Percentiles rank a stretch among this genome's conserved stretches.
These are phyloP conservation scores for Sergeia podlipaevii DNA, from an alignment of 208 protist species.

Conservation along the genomic window DNA sequence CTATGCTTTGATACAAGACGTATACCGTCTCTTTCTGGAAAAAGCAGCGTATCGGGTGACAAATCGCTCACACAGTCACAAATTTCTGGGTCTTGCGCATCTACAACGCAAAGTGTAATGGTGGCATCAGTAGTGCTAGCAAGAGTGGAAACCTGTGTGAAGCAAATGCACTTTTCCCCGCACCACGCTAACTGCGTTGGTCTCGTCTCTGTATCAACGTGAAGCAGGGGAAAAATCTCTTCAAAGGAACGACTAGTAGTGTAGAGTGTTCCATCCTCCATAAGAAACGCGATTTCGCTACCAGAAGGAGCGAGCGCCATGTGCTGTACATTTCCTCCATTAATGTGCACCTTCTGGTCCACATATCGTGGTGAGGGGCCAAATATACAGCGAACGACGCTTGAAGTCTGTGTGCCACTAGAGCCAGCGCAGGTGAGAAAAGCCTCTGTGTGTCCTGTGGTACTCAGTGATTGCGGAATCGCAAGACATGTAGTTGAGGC, in stretches of 20 bases:
- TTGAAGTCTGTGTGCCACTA: slow-evolving; percentile 17
- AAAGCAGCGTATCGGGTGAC: slow-evolving; percentile 31
- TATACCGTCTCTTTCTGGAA: slow-evolving; percentile 61
- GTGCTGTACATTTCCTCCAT: slow-evolving; percentile 46
- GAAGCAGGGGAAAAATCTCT: slow-evolving; percentile 36
- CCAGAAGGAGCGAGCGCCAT: slow-evolving; percentile 53
- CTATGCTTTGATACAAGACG: slow-evolving; percentile 35
- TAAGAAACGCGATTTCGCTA: slow-evolving; percentile 39
- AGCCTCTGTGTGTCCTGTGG: slow-evolving; percentile 29
- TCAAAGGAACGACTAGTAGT: slow-evolving; percentile 46
- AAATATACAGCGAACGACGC: slow-evolving; percentile 30
- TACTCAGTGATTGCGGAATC: slow-evolving; percentile 22
- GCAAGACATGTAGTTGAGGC: slow-evolving; percentile 14
- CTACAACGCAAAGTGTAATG: slow-evolving; percentile 40
- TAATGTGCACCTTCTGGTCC: slow-evolving; percentile 47
- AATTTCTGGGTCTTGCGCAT: slow-evolving; percentile 34
- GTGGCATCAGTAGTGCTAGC: slow-evolving; percentile 17
- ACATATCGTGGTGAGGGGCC: slow-evolving; percentile 17
- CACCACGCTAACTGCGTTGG: slow-evolving; percentile 58
- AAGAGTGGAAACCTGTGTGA: background rate
- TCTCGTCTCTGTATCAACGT: slow-evolving; percentile 23
- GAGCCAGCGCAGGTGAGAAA: slow-evolving; percentile 23
- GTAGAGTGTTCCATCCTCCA: slow-evolving; percentile 62
- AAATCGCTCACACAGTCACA: slow-evolving; percentile 58
- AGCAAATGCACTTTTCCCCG: slow-evolving; percentile 35